phyloP scores from a whole-genome alignment of 164 flowering plant genomes.

The Cinnamomum chago region DNA sequence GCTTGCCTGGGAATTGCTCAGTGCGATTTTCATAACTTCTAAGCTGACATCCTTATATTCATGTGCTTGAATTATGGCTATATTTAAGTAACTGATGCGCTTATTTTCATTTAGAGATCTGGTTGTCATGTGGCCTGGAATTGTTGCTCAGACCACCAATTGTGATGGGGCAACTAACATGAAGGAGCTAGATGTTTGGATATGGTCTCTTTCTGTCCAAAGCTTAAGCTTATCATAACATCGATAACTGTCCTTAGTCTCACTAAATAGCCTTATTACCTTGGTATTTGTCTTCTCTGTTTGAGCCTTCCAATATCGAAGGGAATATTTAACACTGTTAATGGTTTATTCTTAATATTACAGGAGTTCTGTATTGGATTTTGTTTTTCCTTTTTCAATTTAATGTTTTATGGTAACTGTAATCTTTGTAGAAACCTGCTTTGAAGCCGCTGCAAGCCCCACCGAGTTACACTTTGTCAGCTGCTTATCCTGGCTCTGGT shows the following conservation, averaged over 20 bases:
- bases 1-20: no score
- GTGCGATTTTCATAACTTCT: no score
- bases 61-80: no score
- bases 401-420: not conserved
- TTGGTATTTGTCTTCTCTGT: not conserved
- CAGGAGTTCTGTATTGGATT: not conserved
- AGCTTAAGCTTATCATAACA: no score
- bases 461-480: slow-evolving; percentile 53
- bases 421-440: slow-evolving; percentile 57
- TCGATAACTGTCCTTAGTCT: not conserved
- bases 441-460: slow-evolving; percentile 71
- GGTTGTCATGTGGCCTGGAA: no score
- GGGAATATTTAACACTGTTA: not conserved
- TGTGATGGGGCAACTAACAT: no score
- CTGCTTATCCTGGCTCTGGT: slow-evolving; percentile 66
- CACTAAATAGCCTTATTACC: not conserved
- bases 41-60: no score
- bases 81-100: no score
- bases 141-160: no score
- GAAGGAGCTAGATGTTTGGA: no score
- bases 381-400: not conserved
- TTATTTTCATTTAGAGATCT: no score
- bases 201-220: no score
- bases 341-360: not conserved
- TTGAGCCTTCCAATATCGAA: not conserved